Conservation (phyloP, 768 basidiomycete species). For the Leccinum ochraceum region DNA sequence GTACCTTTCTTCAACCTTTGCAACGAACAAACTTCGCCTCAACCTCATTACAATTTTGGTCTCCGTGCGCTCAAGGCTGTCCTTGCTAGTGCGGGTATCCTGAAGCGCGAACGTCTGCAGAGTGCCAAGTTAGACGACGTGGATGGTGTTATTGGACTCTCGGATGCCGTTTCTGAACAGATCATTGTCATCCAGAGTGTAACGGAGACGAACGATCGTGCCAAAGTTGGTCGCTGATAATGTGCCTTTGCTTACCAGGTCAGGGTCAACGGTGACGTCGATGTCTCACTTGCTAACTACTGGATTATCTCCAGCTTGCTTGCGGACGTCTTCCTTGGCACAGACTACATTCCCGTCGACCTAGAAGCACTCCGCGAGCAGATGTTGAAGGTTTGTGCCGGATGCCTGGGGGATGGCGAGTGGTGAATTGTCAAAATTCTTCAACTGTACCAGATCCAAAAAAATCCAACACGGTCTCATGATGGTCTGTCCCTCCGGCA, state of each 20-base stretch:
- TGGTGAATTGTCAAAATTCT: constrained; percentile 95
- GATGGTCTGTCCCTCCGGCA: constrained; percentile 99
- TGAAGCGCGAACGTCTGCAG: constrained; percentile 88
- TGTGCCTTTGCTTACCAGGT: constrained; percentile 93
- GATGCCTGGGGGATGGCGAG: constrained; percentile 85
- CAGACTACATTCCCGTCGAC: constrained; percentile 88
- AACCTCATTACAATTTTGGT: constrained; percentile 99
- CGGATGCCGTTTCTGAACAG: constrained; percentile 81
- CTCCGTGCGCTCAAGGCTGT: constrained; percentile 97
- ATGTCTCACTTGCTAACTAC: constrained; percentile 2
- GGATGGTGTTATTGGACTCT: constrained; percentile 53
- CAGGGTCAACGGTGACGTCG: constrained; percentile 19
- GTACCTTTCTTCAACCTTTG: constrained; percentile 99
- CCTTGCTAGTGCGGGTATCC: constrained; percentile 92
- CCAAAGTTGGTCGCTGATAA: constrained; percentile 98
- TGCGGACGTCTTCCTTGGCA: constrained; percentile 96
- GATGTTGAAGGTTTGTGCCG: constrained; percentile 83
- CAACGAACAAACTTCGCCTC: constrained; percentile 93
- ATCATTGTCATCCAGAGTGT: constrained; percentile 98
- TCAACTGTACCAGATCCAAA: constrained; percentile 98
- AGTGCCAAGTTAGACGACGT: constrained; percentile 40
- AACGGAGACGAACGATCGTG: constrained; percentile 97
- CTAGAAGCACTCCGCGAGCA: constrained; percentile 82
- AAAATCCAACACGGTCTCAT: constrained; percentile 99
- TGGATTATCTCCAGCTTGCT: constrained; percentile 60